Evolutionary conservation across 2,329 filamentous ascomycete species (phyloP).

Genomic region (Alternaria alternata): DNA sequence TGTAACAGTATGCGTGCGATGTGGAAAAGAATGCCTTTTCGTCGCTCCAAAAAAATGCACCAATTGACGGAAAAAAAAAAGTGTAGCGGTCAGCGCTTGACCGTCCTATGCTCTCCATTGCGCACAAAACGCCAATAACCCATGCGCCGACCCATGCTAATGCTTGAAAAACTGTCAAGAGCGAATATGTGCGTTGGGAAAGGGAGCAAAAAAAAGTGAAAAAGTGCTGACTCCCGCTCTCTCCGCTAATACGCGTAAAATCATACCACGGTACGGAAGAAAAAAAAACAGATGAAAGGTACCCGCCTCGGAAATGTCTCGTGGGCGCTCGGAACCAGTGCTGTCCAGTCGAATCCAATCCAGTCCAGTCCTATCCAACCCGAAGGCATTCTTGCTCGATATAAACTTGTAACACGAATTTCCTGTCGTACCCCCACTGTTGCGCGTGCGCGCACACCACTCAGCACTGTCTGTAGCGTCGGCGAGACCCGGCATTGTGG

Average conservation of each 20-base stretch:
- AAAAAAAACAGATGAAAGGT: background rate
- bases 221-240: background rate
- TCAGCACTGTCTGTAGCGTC: slow-evolving; percentile 1
- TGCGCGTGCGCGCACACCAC: background rate
- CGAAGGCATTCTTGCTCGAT: background rate
- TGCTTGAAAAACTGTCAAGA: background rate
- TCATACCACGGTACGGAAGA: background rate
- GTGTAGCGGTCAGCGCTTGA: slow-evolving; percentile 21
- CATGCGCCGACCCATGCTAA: slow-evolving; percentile 1
- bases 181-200: no score
- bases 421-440: slow-evolving; percentile 1
- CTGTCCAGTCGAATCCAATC: no score
- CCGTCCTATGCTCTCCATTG: slow-evolving; percentile 9
- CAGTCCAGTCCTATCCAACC: no score
- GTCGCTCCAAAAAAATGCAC: no score
- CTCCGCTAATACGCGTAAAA: slow-evolving; percentile 12
- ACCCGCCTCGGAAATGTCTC: background rate
- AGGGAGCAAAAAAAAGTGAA: background rate
- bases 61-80: background rate
- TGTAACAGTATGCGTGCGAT: background rate
- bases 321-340: background rate
- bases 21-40: no score
- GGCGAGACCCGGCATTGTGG: slow-evolving; percentile 20
- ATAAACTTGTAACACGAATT: slow-evolving; percentile 5
- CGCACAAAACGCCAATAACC: background rate